A percentile compares a stretch with the other conserved stretches of the same genome.
phyloP scores from a whole-genome alignment of 2,329 filamentous ascomycete species.

The Fusarium graminum region DNA sequence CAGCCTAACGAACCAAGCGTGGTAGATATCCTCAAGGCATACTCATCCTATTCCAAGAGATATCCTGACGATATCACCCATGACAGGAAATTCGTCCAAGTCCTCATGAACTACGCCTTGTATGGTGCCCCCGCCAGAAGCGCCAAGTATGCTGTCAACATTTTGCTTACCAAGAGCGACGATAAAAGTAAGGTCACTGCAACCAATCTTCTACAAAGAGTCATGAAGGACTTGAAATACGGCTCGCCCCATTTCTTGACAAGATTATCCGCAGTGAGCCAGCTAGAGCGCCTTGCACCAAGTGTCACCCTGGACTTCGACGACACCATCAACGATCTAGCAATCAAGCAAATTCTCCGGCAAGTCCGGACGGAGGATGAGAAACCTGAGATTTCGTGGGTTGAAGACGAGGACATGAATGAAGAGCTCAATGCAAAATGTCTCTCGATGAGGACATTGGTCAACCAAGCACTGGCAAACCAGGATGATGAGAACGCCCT shows the following conservation, averaged over 20 bases:
- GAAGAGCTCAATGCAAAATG: slow-evolving; percentile 87
- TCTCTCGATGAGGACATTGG: slow-evolving; percentile 85
- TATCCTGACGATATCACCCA: slow-evolving; percentile 86
- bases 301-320: slow-evolving; percentile 78
- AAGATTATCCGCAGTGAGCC: slow-evolving; percentile 77
- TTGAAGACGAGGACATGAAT: slow-evolving; percentile 75
- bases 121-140: slow-evolving; percentile 84
- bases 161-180: slow-evolving; percentile 80
- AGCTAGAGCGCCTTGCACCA: slow-evolving; percentile 81
- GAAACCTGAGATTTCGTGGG: slow-evolving; percentile 73
- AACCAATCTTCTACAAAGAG: slow-evolving; percentile 83
- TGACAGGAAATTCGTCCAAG: slow-evolving; percentile 83
- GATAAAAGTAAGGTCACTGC: slow-evolving; percentile 86
- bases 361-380: slow-evolving; percentile 74
- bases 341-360: slow-evolving; percentile 79
- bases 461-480: slow-evolving; percentile 81
- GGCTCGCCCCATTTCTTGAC: slow-evolving; percentile 80
- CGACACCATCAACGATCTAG: slow-evolving; percentile 83
- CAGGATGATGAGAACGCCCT: slow-evolving; percentile 66
- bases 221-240: slow-evolving; percentile 79
- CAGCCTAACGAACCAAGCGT: slow-evolving; percentile 77
- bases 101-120: slow-evolving; percentile 84
- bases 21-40: slow-evolving; percentile 94
- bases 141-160: slow-evolving; percentile 93
- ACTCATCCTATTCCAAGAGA: slow-evolving; percentile 88